A percentile compares a stretch with the other conserved stretches of the same genome.
These are phyloP conservation scores for Gyrodon lividus DNA, from an alignment of 768 basidiomycete genomes.

Conservation along the genomic window DNA sequence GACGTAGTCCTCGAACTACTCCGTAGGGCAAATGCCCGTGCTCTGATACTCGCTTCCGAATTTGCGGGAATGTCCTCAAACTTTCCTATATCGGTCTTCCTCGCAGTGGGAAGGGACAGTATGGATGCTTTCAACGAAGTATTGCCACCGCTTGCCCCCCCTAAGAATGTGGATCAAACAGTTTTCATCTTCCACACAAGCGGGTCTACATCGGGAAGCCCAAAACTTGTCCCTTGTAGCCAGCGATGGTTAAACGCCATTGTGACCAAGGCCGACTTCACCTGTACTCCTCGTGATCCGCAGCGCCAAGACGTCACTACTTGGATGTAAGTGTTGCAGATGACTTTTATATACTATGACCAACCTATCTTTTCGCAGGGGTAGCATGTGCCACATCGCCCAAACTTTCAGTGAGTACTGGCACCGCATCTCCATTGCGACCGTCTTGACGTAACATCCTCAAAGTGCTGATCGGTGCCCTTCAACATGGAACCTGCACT, in stretches of 20 bases:
- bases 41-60: constrained; percentile 62
- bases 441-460: constrained; percentile 16
- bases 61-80: constrained; percentile 43
- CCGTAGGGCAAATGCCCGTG: constrained; percentile 56
- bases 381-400: constrained; percentile 82
- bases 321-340: constrained; percentile 59
- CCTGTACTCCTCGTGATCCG: constrained; percentile 46
- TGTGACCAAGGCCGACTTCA: constrained; percentile 56
- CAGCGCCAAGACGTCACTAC: constrained; percentile 65
- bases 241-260: constrained; percentile 65
- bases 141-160: constrained; percentile 43
- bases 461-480: constrained; percentile 65
- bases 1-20: constrained; percentile 70
- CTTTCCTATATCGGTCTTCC: constrained; percentile 51
- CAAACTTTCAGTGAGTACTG: constrained; percentile 66
- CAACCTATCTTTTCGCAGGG: constrained; percentile 49
- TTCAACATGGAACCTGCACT: constrained; percentile 72
- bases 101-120: constrained; percentile 40
- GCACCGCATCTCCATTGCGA: constrained; percentile 18
- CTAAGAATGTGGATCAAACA: constrained; percentile 38
- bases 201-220: constrained; percentile 81
- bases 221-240: constrained; percentile 73
- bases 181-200: constrained; percentile 78
- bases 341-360: constrained; percentile 19
- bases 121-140: constrained; percentile 37